Evolutionary conservation across 2,329 filamentous ascomycete genomes (phyloP), one percentile per base, ranked within the genome.

Genomic region (Periglandula ipomoeae): DNA sequence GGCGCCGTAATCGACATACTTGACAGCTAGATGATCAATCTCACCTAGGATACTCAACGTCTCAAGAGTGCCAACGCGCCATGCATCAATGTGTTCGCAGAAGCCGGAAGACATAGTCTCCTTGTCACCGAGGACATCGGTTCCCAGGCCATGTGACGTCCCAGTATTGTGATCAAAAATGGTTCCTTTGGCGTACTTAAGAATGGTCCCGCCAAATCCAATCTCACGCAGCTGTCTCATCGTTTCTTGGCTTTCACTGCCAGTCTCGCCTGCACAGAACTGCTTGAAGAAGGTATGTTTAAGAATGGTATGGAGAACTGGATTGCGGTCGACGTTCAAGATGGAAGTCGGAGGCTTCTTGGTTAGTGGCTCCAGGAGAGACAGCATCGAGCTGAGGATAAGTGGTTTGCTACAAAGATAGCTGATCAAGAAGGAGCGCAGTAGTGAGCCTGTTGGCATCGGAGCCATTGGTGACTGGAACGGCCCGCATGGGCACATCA

Each of bases 201-300:
- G 66, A 11, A 80, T 76, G 11, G 77, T 71, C 3, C 76, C 76
- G 13, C 68, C 65, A 57, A 78, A 79, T 0, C 76, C 76, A 42
- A 78, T 65, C 10, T 65, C 59, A 45, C 71, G 67, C 26, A 77
- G 55, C 15, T 68, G 61, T 9, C 62, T 61, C 49, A 70, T 68
- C 0, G 66, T 71, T 23, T 58, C 59, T n/a, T 63, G 62, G 0
- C 76, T 71, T 60, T 79, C 71, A 0, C 62, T 59, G 11, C 64
- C 62, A 19, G 68, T 72, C 56, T 74, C 71, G 1, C 77, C 77
- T 0, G 73, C 72, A 54, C 77, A 81, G 60, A 79, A 81, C 49
- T 81, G 77, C 37, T 75, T 73, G 58, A 63, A 72, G 5, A 73
- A 76, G 0, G 74, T 78, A 51, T 70, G 65, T 56, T 72, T 73